These are phyloP conservation scores for Coniochaeta sp. DNA, from an alignment of 2,329 filamentous ascomycete genomes.

Conservation along the genomic window DNA sequence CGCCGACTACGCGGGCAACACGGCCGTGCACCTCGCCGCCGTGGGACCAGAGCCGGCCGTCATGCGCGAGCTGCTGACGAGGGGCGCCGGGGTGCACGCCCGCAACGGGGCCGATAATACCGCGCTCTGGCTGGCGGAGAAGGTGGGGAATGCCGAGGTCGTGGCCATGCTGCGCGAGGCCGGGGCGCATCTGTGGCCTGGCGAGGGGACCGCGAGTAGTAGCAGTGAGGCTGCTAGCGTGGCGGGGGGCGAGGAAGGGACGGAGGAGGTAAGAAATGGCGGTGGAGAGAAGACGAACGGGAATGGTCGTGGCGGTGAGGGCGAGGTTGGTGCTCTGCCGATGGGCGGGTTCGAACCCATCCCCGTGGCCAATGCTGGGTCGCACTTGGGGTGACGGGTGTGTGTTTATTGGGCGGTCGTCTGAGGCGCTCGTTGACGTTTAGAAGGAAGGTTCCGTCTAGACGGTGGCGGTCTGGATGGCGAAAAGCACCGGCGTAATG, in stretches of 20 bases:
- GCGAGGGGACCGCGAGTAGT: not conserved
- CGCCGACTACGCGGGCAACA: conserved; percentile 77
- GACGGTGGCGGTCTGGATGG: not conserved
- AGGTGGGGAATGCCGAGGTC: conserved; percentile 46
- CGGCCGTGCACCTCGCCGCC: conserved; percentile 44
- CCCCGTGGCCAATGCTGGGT: not conserved
- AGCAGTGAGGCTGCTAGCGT: not conserved
- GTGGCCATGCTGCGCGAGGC: conserved; percentile 38
- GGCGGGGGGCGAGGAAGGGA: not conserved
- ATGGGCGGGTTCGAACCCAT: not conserved
- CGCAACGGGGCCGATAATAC: conserved; percentile 60
- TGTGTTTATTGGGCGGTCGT: not conserved
- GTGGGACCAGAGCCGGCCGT: conserved; percentile 36
- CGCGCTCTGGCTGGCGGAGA: conserved; percentile 55
- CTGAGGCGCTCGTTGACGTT: not conserved
- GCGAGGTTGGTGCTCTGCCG: not conserved
- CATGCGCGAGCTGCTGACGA: conserved; percentile 49
- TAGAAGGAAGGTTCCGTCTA: not conserved
- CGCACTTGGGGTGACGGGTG: not conserved
- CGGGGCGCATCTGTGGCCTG: not conserved
- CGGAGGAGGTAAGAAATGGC: not conserved
- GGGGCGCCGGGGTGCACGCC: conserved; percentile 60
- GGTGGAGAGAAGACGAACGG: not conserved
- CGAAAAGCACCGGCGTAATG: not conserved
- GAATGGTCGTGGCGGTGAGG: not conserved